Percentiles rank a stretch among this genome's conserved stretches.
Evolutionary conservation across 352 stramenopile genomes (phyloP).

Genomic region (Globisporangium recalcitrans): DNA sequence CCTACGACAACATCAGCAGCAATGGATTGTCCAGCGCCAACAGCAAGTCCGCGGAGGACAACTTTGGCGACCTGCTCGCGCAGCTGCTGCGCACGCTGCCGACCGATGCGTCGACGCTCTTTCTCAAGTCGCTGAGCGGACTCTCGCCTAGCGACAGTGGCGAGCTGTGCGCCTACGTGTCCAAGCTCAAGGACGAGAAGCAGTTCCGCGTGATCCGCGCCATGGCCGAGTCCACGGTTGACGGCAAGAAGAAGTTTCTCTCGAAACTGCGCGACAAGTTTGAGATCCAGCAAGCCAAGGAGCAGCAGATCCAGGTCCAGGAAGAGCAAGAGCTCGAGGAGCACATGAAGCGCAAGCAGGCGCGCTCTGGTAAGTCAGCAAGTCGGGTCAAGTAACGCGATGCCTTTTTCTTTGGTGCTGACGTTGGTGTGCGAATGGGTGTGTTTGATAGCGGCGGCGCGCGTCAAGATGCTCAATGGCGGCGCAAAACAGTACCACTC

Average conservation of each 20-base stretch:
- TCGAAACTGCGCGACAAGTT: slow-evolving; percentile 69
- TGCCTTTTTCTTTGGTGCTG: not conserved
- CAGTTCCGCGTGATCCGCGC: slow-evolving; percentile 84
- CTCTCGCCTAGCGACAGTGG: slow-evolving; percentile 65
- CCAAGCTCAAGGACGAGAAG: slow-evolving; percentile 70
- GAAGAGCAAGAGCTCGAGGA: slow-evolving; percentile 61
- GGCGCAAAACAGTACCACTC: slow-evolving; percentile 68
- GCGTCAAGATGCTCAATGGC: slow-evolving; percentile 65
- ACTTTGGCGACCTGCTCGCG: slow-evolving; percentile 73
- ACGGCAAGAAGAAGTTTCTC: slow-evolving; percentile 80
- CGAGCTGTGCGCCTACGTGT: slow-evolving; percentile 74
- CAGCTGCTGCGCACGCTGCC: slow-evolving; percentile 71
- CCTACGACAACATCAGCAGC: not conserved
- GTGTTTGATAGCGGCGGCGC: slow-evolving; percentile 41
- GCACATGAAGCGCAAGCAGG: slow-evolving; percentile 67
- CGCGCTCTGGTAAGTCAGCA: slow-evolving; percentile 47
- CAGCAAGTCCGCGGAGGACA: slow-evolving; percentile 2
- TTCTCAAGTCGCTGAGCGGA: slow-evolving; percentile 71
- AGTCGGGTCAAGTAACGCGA: not conserved
- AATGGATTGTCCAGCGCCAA: not conserved
- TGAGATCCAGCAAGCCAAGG: slow-evolving; percentile 49
- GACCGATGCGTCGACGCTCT: slow-evolving; percentile 60
- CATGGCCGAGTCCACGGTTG: slow-evolving; percentile 71
- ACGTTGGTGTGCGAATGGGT: slow-evolving; percentile 5
- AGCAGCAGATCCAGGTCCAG: slow-evolving; percentile 42